phyloP scores from a whole-genome alignment of 257 asterid genomes.

The Jacaranda mimosifolia region DNA sequence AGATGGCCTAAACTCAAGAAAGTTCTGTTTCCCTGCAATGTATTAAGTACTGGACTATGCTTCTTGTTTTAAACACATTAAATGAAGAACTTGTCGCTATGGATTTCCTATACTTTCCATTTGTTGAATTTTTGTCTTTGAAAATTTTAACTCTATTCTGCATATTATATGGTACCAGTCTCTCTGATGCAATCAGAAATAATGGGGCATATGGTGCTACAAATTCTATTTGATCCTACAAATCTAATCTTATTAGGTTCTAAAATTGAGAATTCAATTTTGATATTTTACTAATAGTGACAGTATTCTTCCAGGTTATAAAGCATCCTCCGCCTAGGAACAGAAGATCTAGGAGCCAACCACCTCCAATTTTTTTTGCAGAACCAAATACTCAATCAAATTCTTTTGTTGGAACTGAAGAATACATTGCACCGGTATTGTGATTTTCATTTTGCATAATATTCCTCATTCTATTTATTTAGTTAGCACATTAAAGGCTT shows the following conservation, averaged over 20 bases:
- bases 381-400: slow-evolving; percentile 91
- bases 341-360: slow-evolving; percentile 76
- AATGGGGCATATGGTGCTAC: slow-evolving; percentile 3
- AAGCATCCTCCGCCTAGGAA: slow-evolving; percentile 68
- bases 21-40: not conserved
- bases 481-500: not conserved
- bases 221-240: not conserved
- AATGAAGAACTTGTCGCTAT: not conserved
- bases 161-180: not conserved
- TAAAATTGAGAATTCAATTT: slow-evolving; percentile 5
- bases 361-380: slow-evolving; percentile 84
- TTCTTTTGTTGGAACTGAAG: slow-evolving; percentile 98
- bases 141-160: not conserved
- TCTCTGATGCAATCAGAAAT: not conserved
- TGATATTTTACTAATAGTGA: slow-evolving; percentile 20
- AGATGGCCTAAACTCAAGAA: not conserved
- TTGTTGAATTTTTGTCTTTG: not conserved
- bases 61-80: not conserved
- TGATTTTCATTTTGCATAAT: slow-evolving; percentile 16
- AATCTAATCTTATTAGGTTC: not conserved
- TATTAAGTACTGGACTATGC: not conserved
- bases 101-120: not conserved
- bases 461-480: slow-evolving; percentile 18
- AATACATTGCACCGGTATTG: slow-evolving; percentile 96
- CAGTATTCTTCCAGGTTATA: slow-evolving; percentile 63